Base-by-base conservation (phyloP, 306 rosid species). In the Cucurbita pepo region DNA sequence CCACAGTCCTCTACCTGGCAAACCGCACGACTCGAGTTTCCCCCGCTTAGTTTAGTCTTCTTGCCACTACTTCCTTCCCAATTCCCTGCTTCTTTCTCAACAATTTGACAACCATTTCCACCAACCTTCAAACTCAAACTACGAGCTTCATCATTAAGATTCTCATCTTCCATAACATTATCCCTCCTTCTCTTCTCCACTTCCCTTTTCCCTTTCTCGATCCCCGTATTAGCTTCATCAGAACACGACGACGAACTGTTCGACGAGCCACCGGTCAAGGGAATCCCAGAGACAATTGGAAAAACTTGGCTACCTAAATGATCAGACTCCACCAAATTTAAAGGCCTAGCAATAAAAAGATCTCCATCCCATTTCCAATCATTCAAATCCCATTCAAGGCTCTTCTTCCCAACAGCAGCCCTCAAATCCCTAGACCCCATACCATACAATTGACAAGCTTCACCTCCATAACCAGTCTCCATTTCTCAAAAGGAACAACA, bases 1-100 rank as follows among this genome's bases (percentile, higher is more conserved):
- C 87, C 85, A 19, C 99, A 94, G 58, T 91, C 92, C 76, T 89
- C 96, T 69, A 91, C 99, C 84, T 94, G 99, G 83, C 99, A 94
- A 74, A 85, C 84, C 0, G 92, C 82, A 13, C 92, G 86, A 79
- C 77, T 87, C 0, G 90, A 86, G 67, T 82, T 75, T 70, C 80
- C 81, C 30, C 89, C 97, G 15, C 79, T 83, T 1, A 87, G 79
- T 83, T 83, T 91, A 40, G 88, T 78, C 82, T 94, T 91, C 88
- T 93, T 88, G 74, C 91, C 88, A 45, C 57, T 74, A 22, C 8
- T 59, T 47, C 86, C 87, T 47, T 88, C 90, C 86, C 87, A 85
- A 77, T 71, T 79, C 22, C 72, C 87, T 51, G 73, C 57, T 53
- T 84, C 97, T 81, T 87, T 85, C 70, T 87, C 91, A 58, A 72